phyloP scores from a whole-genome alignment of 192 early-diverging fungal genomes.

The Oehlia diaphana region DNA sequence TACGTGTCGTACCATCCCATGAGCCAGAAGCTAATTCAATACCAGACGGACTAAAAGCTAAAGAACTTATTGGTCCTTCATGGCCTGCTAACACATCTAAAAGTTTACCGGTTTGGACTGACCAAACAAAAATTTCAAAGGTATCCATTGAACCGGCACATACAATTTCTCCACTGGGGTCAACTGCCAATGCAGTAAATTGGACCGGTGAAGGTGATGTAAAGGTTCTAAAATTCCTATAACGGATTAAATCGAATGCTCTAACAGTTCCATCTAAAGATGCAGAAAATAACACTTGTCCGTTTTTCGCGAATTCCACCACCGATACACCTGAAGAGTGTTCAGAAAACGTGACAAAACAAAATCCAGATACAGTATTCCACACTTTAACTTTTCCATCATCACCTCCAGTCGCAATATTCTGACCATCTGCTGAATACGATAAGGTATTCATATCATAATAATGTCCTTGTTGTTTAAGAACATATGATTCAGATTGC shows the following conservation, averaged over 20 bases:
- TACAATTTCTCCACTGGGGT: constrained; percentile 95
- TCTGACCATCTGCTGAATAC: constrained; percentile 92
- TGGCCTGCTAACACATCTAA: constrained; percentile 94
- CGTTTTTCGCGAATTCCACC: constrained; percentile 89
- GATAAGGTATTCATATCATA: constrained; percentile 90
- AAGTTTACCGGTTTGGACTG: constrained; percentile 97
- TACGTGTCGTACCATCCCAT: constrained; percentile 89
- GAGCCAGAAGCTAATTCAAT: constrained; percentile 80
- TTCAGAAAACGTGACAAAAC: constrained; percentile 96
- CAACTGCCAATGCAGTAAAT: constrained; percentile 91
- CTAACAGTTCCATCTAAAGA: constrained; percentile 97
- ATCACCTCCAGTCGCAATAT: constrained; percentile 92
- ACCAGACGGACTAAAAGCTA: constrained; percentile 86
- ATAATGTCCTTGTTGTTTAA: constrained; percentile 98
- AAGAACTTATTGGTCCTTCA: constrained; percentile 81
- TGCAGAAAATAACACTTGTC: constrained; percentile 92
- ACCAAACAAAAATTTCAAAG: constrained; percentile 99
- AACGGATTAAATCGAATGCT: constrained; percentile 96
- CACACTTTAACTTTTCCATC: constrained; percentile 98
- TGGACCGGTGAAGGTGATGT: constrained; percentile 94
- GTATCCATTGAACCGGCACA: constrained; percentile 92
- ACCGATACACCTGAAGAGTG: constrained; percentile 81
- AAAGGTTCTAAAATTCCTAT: constrained; percentile 98
- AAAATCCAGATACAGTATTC: constrained; percentile 95
- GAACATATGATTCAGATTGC: constrained; percentile 98